Percentiles rank a stretch among this genome's conserved stretches.
phyloP scores from a whole-genome alignment of 352 stramenopile species.

The Pythium vanterpoolii region DNA sequence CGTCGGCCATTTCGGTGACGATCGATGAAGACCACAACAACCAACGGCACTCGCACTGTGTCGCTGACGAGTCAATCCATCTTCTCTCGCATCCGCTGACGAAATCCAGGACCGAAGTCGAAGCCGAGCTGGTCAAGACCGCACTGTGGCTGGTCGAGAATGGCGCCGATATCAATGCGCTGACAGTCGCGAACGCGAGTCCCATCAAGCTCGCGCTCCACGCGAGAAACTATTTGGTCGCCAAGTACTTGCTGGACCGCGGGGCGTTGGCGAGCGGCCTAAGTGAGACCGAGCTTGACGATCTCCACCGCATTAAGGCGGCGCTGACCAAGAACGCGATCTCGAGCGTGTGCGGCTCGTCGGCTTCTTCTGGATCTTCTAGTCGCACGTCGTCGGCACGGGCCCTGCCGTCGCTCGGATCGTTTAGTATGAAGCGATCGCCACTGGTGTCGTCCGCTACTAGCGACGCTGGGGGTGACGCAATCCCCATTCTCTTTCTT shows the following conservation, averaged over 20 bases:
- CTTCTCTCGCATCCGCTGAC: neutral
- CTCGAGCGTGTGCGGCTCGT: slow-evolving; percentile 21
- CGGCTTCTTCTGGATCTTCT: neutral
- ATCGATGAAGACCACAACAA: slow-evolving; percentile 31
- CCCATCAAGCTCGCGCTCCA: slow-evolving; percentile 38
- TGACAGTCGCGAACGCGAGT: slow-evolving; percentile 26
- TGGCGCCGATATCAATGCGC: slow-evolving; percentile 40
- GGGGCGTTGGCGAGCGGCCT: slow-evolving; percentile 29
- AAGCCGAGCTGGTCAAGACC: slow-evolving; percentile 35
- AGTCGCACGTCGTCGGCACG: slow-evolving; percentile 14
- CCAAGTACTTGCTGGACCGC: slow-evolving; percentile 38
- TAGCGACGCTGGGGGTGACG: slow-evolving; percentile 24
- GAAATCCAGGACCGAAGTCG: slow-evolving; percentile 18
- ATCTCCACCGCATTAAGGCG: slow-evolving; percentile 31
- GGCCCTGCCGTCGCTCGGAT: slow-evolving; percentile 10
- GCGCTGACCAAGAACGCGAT: slow-evolving; percentile 34
- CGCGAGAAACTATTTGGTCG: slow-evolving; percentile 28
- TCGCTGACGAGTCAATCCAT: neutral
- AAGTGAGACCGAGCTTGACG: slow-evolving; percentile 21
- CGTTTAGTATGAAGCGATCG: slow-evolving; percentile 26
- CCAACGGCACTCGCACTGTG: slow-evolving; percentile 13
- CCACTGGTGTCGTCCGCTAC: slow-evolving; percentile 11
- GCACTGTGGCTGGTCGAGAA: slow-evolving; percentile 55
- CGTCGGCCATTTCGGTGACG: slow-evolving; percentile 31
- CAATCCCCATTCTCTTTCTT: slow-evolving; percentile 53